These are phyloP conservation scores for Jamesozyma piceae DNA, from an alignment of 805 yeast species.

Conservation along the genomic window DNA sequence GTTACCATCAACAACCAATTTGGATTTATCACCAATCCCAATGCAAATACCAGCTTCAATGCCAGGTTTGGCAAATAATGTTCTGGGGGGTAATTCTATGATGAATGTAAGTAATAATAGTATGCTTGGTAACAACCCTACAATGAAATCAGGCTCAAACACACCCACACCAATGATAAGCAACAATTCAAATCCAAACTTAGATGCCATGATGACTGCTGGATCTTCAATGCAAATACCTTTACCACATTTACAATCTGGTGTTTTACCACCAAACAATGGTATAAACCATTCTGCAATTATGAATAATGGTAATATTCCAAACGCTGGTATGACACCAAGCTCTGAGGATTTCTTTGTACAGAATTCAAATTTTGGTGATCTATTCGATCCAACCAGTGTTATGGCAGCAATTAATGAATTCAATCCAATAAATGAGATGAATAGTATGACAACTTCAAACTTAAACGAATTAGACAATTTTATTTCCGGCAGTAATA, in stretches of 20 bases:
- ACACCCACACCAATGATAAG: background rate
- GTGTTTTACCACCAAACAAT: constrained; percentile 3
- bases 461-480: background rate
- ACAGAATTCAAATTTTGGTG: constrained; percentile 26
- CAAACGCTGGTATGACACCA: constrained; percentile 13
- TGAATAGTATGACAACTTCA: background rate
- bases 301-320: background rate
- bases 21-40: background rate
- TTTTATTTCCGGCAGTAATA: background rate
- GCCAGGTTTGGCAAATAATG: background rate
- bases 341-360: constrained; percentile 30
- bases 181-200: background rate
- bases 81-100: background rate
- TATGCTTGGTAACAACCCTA: background rate
- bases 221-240: constrained; percentile 6
- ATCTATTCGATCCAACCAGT: constrained; percentile 26
- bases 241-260: constrained; percentile 10
- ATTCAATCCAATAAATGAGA: constrained; percentile 3
- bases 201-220: background rate
- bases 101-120: background rate
- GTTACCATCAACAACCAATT: constrained; percentile 1
- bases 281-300: constrained; percentile 1
- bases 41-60: background rate
- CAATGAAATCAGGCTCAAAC: background rate
- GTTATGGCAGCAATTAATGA: constrained; percentile 21